Base-by-base conservation (phyloP, 345 rosid genomes). In the Nephelium lappaceum region DNA sequence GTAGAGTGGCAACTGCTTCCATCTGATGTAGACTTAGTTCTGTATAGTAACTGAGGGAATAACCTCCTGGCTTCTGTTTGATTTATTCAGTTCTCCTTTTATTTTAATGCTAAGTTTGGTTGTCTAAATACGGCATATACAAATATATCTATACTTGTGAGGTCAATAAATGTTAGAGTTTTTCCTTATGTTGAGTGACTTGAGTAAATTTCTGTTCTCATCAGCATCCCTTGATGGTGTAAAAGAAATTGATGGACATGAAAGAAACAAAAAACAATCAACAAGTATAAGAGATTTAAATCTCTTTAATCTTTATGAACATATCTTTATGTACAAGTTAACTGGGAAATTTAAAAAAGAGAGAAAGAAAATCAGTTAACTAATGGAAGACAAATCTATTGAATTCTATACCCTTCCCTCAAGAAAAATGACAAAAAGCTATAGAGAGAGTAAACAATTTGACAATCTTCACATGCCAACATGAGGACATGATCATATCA, bases 11-110 rank as follows among this genome's bases (percentile, higher is more conserved):
- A 78, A 19, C 57, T 31, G 55, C 39, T 71, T 75, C 38, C 57
- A 58, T 16, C 75, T 53, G 61, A 72, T 73, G 36, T 19, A 6
- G 51, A 24, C 8, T 2, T 60, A 62, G 77, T 27, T 67, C 21
- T 68, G 78, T 80, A 83, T 9, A 83, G 36, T 76, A 76, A 41
- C 43, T n/a, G 43, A 72, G 77, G 57, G 39, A 64, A 42, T 71
- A 38, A 23, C 49, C 49, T 55, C 63, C 25, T 10, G 11, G 61
- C 16, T 64, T 27, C 61, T 47, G 72, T 49, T 67, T 53, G 67
- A 55, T 39, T 31, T 73, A 24, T 68, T 62, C 61, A 64, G 51
- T 25, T 27, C 5, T n/a, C 63, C 23, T 31, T 75, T 69, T 38
- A 38, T 67, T 19, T 3, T 58, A 14, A n/a, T 67, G 27, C 68